Base-by-base conservation (phyloP, 2,329 filamentous ascomycete species). In the Metarhizium humberi region DNA sequence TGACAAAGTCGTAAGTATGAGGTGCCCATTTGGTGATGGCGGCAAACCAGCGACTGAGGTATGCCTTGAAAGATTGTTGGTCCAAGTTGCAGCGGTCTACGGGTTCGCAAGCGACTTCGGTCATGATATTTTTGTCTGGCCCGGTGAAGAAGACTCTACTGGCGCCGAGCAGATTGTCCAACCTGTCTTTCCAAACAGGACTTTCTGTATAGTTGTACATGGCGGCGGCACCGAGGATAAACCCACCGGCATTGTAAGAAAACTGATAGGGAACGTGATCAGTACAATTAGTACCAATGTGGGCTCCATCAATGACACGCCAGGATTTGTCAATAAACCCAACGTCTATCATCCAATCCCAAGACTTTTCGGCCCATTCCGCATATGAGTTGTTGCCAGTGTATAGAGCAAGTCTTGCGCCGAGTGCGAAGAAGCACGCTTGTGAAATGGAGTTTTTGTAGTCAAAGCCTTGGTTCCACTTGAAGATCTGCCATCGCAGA, bases 401-500 rank as follows among this genome's bases (percentile, higher is more conserved):
- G 67, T 90, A 94, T 29, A 84, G 77, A 0, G 86, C 88, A 4
- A 92, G 75, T 2, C 88, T 82, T 1, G 88, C 82, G 14, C 77
- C 81, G 13, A 85, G 70, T 53, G 82, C 80, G 65, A 84, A 84
- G 69, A 84, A 84, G 57, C 79, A 81, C 1, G 79, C 81, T 60
- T 84, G 81, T 0, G 81, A 83, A 57, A 85, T 83, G 2, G 81
- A 77, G 57, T 85, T 85, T 64, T 85, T 94, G 77, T 92, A 91
- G 62, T 86, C 79, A 70, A 86, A 95, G 14, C 90, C 91, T 45
- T 80, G 83, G 66, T 95, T 94, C 75, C 88, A 91, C 1, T 81
- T 77, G 66, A 88, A 92, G 50, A 95, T 90, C 71, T 95, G 90
- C 88, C 88, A 92, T 58, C 87, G 81, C 52, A 94, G 69, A 6